Base-by-base conservation (phyloP, 805 yeast species). In the Candida loeiensis region DNA sequence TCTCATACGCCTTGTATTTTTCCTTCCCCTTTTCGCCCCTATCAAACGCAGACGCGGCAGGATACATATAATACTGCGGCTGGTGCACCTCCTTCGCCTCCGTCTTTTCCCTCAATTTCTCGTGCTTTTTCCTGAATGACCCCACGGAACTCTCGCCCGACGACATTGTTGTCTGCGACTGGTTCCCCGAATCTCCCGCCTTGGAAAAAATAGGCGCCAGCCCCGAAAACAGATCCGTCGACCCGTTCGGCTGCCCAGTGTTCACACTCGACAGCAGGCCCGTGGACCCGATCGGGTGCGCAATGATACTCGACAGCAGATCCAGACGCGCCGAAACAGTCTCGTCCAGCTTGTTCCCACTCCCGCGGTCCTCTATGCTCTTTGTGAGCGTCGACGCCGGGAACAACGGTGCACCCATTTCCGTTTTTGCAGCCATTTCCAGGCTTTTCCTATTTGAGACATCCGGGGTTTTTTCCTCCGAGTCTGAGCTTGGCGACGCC, bases 1-100 rank as follows among this genome's bases (percentile, higher is more conserved):
- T n/a, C n/a, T n/a, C n/a, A n/a, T n/a, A n/a, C n/a, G n/a, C n/a
- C n/a, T n/a, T n/a, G n/a, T n/a, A n/a, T n/a, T 17, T 12, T 26
- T 13, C 13, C 24, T 14, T 16, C 16, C 15, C 18, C 4, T 39
- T 26, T 3, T 39, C 14, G 9, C 4, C 8, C 12, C 11, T 28
- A 31, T 41, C 38, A 27, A 45, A 41, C 35, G 41, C 32, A 13
- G 59, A 52, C 16, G 43, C 34, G 4, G 50, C 39, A 3, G 62
- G 62, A 34, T 57, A 56, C 43, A 53, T 53, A 29, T 48, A 56
- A 31, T 56, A 56, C 24, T 41, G 46, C n/a, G 48, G 50, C 31
- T 46, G 45, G 28, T 37, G 44, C 9, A 34, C 25, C 20, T 26
- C 27, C n/a, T n/a, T n/a, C n/a, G n/a, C n/a, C n/a, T n/a, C n/a